Conservation (phyloP, 1,284 basidiomycete genomes). For the Stereum hirsutum region DNA sequence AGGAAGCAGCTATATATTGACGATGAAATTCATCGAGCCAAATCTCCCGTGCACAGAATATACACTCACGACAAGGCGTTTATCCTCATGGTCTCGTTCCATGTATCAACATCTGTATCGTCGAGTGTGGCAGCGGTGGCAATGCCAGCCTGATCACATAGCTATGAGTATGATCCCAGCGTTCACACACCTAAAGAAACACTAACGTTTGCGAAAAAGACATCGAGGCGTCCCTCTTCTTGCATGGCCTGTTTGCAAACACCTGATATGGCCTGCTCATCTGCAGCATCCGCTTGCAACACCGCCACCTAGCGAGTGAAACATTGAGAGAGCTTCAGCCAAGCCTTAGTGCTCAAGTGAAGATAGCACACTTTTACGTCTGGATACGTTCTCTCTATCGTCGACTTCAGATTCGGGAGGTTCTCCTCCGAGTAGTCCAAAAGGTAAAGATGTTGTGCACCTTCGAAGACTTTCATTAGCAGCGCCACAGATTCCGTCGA, state of each 20-base stretch:
- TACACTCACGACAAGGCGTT: conserved; percentile 72
- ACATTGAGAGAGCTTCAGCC: background rate
- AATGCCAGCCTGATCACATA: conserved; percentile 48
- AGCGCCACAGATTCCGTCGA: background rate
- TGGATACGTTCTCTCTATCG: conserved; percentile 62
- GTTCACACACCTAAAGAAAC: background rate
- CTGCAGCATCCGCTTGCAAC: conserved; percentile 76
- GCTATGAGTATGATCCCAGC: conserved; percentile 5
- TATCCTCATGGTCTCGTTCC: conserved; percentile 71
- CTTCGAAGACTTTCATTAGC: conserved; percentile 27
- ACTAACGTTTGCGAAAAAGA: conserved; percentile 87
- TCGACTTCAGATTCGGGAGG: conserved; percentile 62
- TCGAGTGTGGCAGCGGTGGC: conserved; percentile 37
- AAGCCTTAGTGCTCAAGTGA: background rate
- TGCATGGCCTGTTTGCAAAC: conserved; percentile 66
- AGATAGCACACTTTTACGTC: conserved; percentile 59
- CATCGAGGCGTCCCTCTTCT: conserved; percentile 82
- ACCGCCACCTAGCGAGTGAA: conserved; percentile 48
- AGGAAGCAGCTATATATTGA: conserved; percentile 65
- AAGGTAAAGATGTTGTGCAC: conserved; percentile 78
- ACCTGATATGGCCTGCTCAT: conserved; percentile 60
- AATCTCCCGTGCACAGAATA: background rate
- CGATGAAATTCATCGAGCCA: background rate
- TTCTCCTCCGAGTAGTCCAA: conserved; percentile 71
- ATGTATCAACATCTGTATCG: conserved; percentile 55